phyloP scores from a whole-genome alignment of 257 asterid genomes.

The Petunia secreta region DNA sequence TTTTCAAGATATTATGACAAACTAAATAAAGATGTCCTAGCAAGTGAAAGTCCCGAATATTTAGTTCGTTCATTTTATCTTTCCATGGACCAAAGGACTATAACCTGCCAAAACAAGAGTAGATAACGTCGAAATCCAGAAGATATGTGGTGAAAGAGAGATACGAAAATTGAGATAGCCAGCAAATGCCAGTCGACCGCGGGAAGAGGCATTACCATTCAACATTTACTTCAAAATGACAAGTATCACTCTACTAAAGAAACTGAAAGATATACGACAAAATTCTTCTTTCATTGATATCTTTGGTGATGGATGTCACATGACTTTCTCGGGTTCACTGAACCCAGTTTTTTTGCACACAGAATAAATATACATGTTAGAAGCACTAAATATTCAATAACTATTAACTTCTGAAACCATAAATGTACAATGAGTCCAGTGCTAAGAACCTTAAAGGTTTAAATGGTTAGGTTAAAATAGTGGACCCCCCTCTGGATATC shows the following conservation, averaged over 20 bases:
- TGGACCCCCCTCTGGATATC: not conserved
- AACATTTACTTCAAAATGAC: not conserved
- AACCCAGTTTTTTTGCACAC: too few relatives aligned
- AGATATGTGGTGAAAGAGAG: slow-evolving; percentile 10
- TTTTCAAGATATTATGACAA: not conserved
- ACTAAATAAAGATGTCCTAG: slow-evolving; percentile 4
- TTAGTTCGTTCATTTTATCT: not conserved
- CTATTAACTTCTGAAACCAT: too few relatives aligned
- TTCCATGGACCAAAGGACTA: not conserved
- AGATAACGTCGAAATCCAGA: slow-evolving; percentile 1
- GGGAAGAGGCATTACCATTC: not conserved
- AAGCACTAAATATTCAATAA: too few relatives aligned
- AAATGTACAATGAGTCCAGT: too few relatives aligned
- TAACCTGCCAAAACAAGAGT: not conserved
- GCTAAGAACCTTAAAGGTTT: too few relatives aligned
- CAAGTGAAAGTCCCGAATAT: not conserved
- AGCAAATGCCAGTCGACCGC: not conserved
- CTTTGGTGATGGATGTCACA: not conserved
- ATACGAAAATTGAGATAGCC: not conserved
- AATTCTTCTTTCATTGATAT: slow-evolving; percentile 9
- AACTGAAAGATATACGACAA: not conserved
- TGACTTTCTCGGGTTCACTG: too few relatives aligned
- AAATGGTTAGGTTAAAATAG: too few relatives aligned
- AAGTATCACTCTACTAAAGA: not conserved
- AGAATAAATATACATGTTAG: too few relatives aligned